Evolutionary conservation across 2,329 filamentous ascomycete genomes (phyloP), one percentile per base, ranked within the genome.

Genomic region (Sarocladium oryzae): DNA sequence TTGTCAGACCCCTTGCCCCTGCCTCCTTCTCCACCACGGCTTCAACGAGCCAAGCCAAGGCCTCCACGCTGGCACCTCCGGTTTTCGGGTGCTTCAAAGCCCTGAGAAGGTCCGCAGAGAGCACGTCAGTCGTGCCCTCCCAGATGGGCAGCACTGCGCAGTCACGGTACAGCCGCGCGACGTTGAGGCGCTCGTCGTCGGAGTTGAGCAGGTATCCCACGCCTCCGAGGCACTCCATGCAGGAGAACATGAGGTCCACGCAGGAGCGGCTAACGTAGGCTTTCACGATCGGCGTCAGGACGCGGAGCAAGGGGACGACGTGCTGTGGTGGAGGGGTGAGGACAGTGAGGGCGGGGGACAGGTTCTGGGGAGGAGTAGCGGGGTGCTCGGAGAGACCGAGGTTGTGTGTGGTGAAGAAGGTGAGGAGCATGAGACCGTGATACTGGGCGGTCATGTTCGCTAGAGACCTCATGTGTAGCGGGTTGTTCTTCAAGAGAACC

Each of bases 71-170:
- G 9, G 62, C 65, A 10, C 51, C 58, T 3, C 68, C 74, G 1
- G 54, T 61, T 21, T 63, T 63, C 1, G 70, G 63, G 30, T 78
- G 72, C 54, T 76, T 77, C 37, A 79, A 52, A 0, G 73, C 72
- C 18, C 74, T 62, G 13, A 77, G 54, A 15, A 75, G 68, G 54
- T 78, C 77, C 1, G 70, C 72, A 4, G 80, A 79, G 51, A 89
- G 71, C 5, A 89, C 82, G 58, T 88, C 84, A 0, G 84, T 87
- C 0, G 86, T 89, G 1, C 85, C 84, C 63, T 87, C 84, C 82
- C 84, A 87, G 46, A 89, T 88, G 13, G 78, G 75, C 49, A 80
- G 67, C 2, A 88, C 85, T 7, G 68, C 72, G 2, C 76, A 79
- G 57, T 89, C 85, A 7, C 86, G 76, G 58, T 82, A 81, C 1